These are phyloP conservation scores for Cryphonectria carpinicola DNA, from an alignment of 2,329 filamentous ascomycete species.

Conservation along the genomic window DNA sequence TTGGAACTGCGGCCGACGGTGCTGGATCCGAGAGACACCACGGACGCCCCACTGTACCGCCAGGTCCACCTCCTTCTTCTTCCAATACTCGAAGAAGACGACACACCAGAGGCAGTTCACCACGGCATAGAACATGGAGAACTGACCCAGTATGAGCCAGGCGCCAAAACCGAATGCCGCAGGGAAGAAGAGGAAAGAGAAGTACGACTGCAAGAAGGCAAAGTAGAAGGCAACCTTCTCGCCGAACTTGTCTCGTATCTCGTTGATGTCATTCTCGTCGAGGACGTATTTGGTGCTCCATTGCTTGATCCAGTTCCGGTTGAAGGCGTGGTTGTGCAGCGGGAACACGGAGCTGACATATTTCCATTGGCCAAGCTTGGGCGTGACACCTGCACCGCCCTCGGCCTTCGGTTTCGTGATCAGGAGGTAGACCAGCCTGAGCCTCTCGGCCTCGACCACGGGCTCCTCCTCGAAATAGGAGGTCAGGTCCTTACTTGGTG, in stretches of 20 bases:
- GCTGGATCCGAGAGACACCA: constrained; percentile 80
- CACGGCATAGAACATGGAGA: constrained; percentile 79
- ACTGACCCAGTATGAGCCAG: constrained; percentile 84
- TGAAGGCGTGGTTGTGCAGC: constrained; percentile 76
- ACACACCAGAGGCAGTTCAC: constrained; percentile 85
- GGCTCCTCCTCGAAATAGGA: constrained; percentile 73
- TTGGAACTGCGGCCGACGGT: constrained; percentile 74
- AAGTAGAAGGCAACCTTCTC: constrained; percentile 94
- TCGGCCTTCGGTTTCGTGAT: constrained; percentile 74
- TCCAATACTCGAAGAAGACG: constrained; percentile 94
- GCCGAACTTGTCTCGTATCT: constrained; percentile 77
- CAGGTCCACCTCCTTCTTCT: constrained; percentile 86
- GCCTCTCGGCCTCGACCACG: constrained; percentile 83
- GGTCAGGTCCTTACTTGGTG: constrained; percentile 74
- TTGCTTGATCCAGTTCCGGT: constrained; percentile 74
- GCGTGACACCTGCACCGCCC: constrained; percentile 78
- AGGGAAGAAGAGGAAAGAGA: constrained; percentile 81
- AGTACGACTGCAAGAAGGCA: constrained; percentile 90
- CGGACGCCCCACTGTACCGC: constrained; percentile 87
- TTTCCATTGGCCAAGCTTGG: constrained; percentile 71
- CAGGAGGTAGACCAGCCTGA: constrained; percentile 85
- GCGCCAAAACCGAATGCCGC: constrained; percentile 75
- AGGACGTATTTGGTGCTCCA: constrained; percentile 75
- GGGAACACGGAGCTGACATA: constrained; percentile 76
- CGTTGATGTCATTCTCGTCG: constrained; percentile 68